Percentiles rank a stretch among this genome's conserved stretches.
Conservation (phyloP, 1,284 basidiomycete genomes). For the Wallemia mellicola region DNA sequence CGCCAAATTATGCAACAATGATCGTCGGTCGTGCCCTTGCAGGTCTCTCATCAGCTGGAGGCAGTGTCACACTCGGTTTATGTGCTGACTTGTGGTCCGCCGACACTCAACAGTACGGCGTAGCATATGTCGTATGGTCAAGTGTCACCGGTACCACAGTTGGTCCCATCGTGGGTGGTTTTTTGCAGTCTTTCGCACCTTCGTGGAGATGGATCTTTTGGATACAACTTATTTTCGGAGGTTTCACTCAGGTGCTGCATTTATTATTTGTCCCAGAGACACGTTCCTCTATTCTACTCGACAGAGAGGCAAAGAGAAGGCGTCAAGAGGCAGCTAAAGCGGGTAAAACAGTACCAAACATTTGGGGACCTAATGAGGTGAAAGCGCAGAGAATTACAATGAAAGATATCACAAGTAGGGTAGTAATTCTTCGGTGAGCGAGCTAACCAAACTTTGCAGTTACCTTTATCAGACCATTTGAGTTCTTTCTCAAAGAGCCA, state of each 20-base stretch:
- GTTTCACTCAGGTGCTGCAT: not conserved
- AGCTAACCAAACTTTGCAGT: not conserved
- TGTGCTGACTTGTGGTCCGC: constrained; percentile 14
- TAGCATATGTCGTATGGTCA: constrained; percentile 10
- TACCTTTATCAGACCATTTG: not conserved
- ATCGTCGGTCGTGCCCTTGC: constrained; percentile 14
- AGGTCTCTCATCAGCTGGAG: constrained; percentile 13
- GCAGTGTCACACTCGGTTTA: constrained; percentile 14
- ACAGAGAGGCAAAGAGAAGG: constrained; percentile 15
- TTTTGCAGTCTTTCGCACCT: not conserved
- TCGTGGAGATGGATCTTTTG: not conserved
- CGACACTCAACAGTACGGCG: constrained; percentile 14
- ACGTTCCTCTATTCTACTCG: constrained; percentile 15
- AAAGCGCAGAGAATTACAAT: not conserved
- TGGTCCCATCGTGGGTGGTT: not conserved
- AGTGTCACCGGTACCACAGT: not conserved
- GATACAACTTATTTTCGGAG: not conserved
- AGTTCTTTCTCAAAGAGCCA: not conserved
- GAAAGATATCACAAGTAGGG: not conserved
- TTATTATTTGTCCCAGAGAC: not conserved
- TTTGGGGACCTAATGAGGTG: not conserved
- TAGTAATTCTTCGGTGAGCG: not conserved
- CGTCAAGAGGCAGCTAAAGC: constrained; percentile 6
- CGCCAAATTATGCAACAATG: constrained; percentile 13
- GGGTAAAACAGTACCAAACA: not conserved